Conservation (phyloP, 2,329 filamentous ascomycete genomes). For the Volutella citrinella region DNA sequence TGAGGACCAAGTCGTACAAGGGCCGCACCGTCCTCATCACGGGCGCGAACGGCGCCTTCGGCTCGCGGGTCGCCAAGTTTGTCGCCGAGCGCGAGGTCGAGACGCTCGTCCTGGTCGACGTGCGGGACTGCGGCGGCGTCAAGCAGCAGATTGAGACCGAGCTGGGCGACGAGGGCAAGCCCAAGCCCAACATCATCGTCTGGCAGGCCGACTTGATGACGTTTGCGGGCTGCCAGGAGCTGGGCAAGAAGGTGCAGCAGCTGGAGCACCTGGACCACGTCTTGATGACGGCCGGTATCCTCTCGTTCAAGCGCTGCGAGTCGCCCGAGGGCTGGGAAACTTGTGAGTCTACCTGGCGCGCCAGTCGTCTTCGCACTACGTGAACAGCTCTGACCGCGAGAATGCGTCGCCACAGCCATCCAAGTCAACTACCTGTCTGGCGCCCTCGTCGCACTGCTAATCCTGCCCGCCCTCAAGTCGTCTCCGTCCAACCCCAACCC, state of each 20-base stretch:
- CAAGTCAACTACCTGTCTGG: conserved; percentile 37
- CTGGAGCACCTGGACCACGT: conserved; percentile 33
- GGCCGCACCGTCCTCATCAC: conserved; percentile 35
- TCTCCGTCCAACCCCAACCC: conserved; percentile 29
- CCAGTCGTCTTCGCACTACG: no score
- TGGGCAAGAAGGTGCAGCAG: conserved; percentile 25
- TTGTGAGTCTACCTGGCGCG: conserved; percentile 19
- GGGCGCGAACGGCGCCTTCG: conserved; percentile 35
- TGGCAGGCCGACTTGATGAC: conserved; percentile 37
- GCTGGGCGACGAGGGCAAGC: conserved; percentile 20
- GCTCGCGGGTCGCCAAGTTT: conserved; percentile 33
- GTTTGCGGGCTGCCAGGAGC: conserved; percentile 30
- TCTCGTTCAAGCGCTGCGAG: conserved; percentile 32
- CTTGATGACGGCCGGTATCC: conserved; percentile 35
- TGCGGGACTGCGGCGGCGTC: conserved; percentile 29
- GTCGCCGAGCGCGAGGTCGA: conserved; percentile 32
- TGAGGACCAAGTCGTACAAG: conserved; percentile 32
- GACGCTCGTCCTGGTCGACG: conserved; percentile 35
- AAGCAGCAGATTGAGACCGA: conserved; percentile 33
- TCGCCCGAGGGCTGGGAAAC: conserved; percentile 39
- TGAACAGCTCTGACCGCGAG: conserved; percentile 3
- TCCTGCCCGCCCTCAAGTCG: conserved; percentile 31
- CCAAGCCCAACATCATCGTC: conserved; percentile 30
- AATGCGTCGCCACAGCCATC: conserved; percentile 21
- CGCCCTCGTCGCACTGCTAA: conserved; percentile 30